Evolutionary conservation across 1,284 basidiomycete genomes (phyloP), one percentile per base, ranked within the genome.

Genomic region (Anthracocystis setariae): DNA sequence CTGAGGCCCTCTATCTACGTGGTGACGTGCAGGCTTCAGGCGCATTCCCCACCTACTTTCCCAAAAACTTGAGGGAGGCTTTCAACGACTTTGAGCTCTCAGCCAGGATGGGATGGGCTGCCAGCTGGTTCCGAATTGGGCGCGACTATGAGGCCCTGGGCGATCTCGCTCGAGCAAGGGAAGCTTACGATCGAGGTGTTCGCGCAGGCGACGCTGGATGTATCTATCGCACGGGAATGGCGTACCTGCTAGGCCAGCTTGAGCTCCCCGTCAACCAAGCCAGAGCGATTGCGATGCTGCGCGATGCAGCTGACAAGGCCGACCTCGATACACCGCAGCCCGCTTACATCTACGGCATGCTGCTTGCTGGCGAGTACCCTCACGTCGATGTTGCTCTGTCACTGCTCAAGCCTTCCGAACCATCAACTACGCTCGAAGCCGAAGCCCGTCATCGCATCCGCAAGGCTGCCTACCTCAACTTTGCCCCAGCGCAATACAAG

Each of bases 401-500:
- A 15, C 40, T 77, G 5, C 62, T 82, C 20, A 49, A 52, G 18
- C 63, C 73, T 5, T 18, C 84, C 38, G 79, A 55, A 48, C 82
- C 65, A 18, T 68, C 51, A 43, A 76, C 79, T 78, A 71, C 59
- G 17, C 32, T 69, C 4, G 74, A 77, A 42, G 51, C 63, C 23
- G 62, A 75, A 27, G 80, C 77, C 9, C 58, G 72, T 18, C 46
- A 67, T 20, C 69, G 73, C 56, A 87, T 96, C 43, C 91, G 94
- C 78, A 88, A 90, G 12, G 90, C 92, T 0, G 94, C 93, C 0
- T 94, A 88, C 81, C 87, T 96, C 40, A 89, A 90, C 71, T 94
- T 93, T 77, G 87, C 91, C 0, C 90, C 93, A 0, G 94, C 94
- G 0, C 92, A 95, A 81, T 95, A 93, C 86, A 96, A 96, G 25